Conservation (phyloP, 768 basidiomycete species). For the Lyophyllum semitale region DNA sequence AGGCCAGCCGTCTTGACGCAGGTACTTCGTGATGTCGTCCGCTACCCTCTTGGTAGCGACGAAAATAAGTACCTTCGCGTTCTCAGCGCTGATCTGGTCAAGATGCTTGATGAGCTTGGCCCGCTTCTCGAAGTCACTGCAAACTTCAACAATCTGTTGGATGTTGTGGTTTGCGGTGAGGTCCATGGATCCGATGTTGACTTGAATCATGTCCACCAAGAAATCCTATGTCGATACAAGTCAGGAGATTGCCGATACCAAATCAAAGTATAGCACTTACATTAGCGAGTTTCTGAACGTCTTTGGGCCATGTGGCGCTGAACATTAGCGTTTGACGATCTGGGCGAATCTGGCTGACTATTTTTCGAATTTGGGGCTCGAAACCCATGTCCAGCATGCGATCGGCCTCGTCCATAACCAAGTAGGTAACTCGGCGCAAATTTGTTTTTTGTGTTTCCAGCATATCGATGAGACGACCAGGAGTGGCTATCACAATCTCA, state of each 20-base stretch:
- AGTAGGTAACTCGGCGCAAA: conserved; percentile 92
- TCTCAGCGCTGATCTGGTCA: conserved; percentile 93
- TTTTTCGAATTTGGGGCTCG: conserved; percentile 99
- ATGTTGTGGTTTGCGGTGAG: conserved; percentile 98
- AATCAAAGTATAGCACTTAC: conserved; percentile 37
- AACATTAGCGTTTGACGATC: conserved; percentile 99
- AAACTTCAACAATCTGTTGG: conserved; percentile 92
- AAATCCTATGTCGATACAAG: conserved; percentile 68
- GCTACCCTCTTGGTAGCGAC: conserved; percentile 97
- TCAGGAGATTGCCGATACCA: not conserved
- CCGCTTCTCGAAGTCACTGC: conserved; percentile 97
- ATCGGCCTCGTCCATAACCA: conserved; percentile 99
- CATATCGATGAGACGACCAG: conserved; percentile 99
- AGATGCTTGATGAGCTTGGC: conserved; percentile 95
- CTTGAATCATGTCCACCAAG: conserved; percentile 94
- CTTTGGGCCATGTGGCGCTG: conserved; percentile 99
- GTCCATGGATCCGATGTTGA: conserved; percentile 99
- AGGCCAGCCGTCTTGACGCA: conserved; percentile 99
- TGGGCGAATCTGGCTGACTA: conserved; percentile 94
- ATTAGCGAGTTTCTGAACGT: conserved; percentile 95
- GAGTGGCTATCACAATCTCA: conserved; percentile 99
- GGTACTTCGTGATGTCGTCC: conserved; percentile 97
- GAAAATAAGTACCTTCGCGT: conserved; percentile 98
- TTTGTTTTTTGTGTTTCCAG: conserved; percentile 96
- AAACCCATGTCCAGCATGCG: conserved; percentile 99